Conservation (phyloP, 2,329 filamentous ascomycete genomes). For the Ceratocystis huliohia region DNA sequence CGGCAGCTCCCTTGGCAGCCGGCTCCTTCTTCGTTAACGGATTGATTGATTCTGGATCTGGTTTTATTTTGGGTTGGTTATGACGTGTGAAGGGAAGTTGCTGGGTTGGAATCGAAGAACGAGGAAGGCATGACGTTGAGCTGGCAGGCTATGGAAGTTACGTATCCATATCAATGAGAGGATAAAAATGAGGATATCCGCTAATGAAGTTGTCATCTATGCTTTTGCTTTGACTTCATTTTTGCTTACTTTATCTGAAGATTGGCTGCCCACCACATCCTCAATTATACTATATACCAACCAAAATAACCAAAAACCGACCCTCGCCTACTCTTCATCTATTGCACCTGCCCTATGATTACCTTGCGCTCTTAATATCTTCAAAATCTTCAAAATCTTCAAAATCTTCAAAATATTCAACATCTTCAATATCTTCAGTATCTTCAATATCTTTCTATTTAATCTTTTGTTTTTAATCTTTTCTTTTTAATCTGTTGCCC, state of each 20-base stretch:
- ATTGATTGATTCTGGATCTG: not conserved
- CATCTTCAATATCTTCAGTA: not conserved
- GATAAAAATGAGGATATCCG: not conserved
- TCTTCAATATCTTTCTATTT: not conserved
- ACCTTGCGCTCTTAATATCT: not conserved
- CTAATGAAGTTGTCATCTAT: not conserved
- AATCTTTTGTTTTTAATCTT: not conserved
- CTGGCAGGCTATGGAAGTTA: not conserved
- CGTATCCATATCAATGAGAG: not conserved
- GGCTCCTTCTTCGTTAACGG: not conserved
- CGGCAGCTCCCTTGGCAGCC: not conserved
- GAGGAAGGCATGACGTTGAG: not conserved
- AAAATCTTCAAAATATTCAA: no score
- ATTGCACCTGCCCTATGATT: not conserved
- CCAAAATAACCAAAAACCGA: not conserved
- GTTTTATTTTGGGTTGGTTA: not conserved
- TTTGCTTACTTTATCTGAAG: not conserved
- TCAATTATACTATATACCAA: not conserved
- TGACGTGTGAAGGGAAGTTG: conserved; percentile 6
- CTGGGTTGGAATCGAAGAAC: not conserved
- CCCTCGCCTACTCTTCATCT: not conserved
- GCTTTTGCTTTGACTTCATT: not conserved
- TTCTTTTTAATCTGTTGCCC: not conserved
- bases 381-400: not conserved
- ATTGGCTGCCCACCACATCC: conserved; percentile 10